Evolutionary conservation across 2,329 filamentous ascomycete species (phyloP), one percentile per base, ranked within the genome.

Genomic region (Ilyonectria robusta): DNA sequence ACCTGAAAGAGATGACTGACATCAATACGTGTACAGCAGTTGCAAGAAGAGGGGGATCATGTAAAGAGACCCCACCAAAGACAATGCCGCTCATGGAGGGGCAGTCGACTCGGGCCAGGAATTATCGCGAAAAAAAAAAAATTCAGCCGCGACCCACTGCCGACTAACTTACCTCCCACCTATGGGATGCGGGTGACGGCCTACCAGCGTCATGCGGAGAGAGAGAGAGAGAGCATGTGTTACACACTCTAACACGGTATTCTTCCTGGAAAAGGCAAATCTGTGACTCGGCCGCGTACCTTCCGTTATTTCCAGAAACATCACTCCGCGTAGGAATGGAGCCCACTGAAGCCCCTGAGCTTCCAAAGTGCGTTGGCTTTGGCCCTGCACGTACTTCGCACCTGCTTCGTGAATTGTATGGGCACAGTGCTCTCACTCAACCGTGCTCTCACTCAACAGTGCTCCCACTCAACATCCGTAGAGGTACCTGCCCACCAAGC

Each of bases 61-160:
- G 60, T 47, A 56, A 42, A 55, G 23, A n/a, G 21, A 59, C 60
- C 42, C 65, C 60, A 40, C 42, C 55, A 60, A 67, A 54, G 13
- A 33, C n/a, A 57, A 50, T 50, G 42, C 61, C 55, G 60, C 68
- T 64, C 50, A 69, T 73, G 72, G 73, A 75, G 73, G 72, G 72
- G 71, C 71, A 70, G 54, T 55, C 19, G 37, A 46, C 23, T 42
- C 58, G 50, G 50, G 69, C 62, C 53, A 62, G 66, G 63, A 68
- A 71, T 72, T 72, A 68, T 72, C 70, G 68, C 66, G 66, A 57
- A 47, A 35, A 55, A 59, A 53, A 23, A 65, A 62, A 65, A 65
- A 63, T 42, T 35, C 29, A 53, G 29, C 33, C 10, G 31, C 47
- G 50, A 53, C 50, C 50, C 50, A 53, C 50, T 35, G 31, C 50